These are phyloP conservation scores for Candida jianshihensis DNA, from an alignment of 805 yeast species.

Conservation along the genomic window DNA sequence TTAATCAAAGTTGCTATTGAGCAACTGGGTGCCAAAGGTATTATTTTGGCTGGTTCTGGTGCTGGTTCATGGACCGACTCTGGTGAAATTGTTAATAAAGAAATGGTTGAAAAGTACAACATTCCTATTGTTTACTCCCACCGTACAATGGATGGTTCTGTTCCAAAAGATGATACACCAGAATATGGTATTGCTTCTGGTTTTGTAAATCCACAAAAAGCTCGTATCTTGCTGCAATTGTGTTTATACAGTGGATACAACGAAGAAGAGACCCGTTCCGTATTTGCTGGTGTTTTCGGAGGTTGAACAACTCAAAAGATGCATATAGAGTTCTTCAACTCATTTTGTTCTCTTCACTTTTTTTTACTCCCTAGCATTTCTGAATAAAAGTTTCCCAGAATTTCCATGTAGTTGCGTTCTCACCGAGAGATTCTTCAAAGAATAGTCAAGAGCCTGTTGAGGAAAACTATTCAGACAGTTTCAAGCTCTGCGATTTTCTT, in stretches of 20 bases:
- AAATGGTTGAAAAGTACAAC: conserved; percentile 26
- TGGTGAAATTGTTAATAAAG: conserved; percentile 38
- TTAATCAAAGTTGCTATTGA: conserved; percentile 39
- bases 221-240: conserved; percentile 41
- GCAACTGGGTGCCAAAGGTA: conserved; percentile 39
- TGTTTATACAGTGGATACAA: conserved; percentile 37
- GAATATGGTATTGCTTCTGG: conserved; percentile 40
- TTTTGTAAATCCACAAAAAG: conserved; percentile 44
- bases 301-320: conserved; percentile 25
- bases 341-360: too few relatives aligned
- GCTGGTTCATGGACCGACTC: conserved; percentile 47
- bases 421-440: too few relatives aligned
- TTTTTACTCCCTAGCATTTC: too few relatives aligned
- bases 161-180: conserved; percentile 37
- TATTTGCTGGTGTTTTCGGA: conserved; percentile 48
- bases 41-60: conserved; percentile 63
- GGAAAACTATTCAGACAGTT: too few relatives aligned
- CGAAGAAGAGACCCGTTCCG: conserved; percentile 32
- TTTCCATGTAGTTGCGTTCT: too few relatives aligned
- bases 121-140: conserved; percentile 56
- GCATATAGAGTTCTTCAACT: too few relatives aligned
- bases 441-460: too few relatives aligned
- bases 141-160: conserved; percentile 62
- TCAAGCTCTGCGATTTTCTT: too few relatives aligned
- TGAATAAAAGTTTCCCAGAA: too few relatives aligned